A percentile compares a stretch with the other conserved stretches of the same genome.
Evolutionary conservation across 164 flowering plant species (phyloP).

Genomic region (Kalanchoe fedtschenkoi): DNA sequence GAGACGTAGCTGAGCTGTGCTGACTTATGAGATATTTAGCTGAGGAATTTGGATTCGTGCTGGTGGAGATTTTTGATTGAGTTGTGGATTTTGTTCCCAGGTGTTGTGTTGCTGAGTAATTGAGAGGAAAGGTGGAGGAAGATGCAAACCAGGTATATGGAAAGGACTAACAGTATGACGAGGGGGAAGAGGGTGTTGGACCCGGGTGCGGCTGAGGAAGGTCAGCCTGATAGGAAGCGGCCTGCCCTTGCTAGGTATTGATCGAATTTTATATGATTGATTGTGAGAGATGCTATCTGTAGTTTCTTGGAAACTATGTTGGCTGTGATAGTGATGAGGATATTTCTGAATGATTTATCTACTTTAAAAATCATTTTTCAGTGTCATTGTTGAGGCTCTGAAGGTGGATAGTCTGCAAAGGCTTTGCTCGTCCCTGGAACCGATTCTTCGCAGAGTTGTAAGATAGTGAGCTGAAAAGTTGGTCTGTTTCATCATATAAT

Average conservation of each 20-base stretch:
- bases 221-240: slow-evolving; percentile 59
- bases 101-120: neutral
- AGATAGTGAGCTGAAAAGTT: slow-evolving; percentile 18
- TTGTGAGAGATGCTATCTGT: neutral
- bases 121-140: slow-evolving; percentile 14
- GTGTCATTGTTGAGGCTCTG: slow-evolving; percentile 97
- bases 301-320: neutral
- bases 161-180: slow-evolving; percentile 31
- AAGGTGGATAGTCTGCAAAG: slow-evolving; percentile 91
- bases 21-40: slow-evolving; percentile 11
- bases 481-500: neutral
- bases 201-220: slow-evolving; percentile 35
- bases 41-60: neutral
- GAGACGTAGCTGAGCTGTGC: neutral
- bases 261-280: neutral
- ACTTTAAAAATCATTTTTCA: slow-evolving; percentile 26
- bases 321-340: neutral
- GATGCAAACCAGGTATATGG: slow-evolving; percentile 49
- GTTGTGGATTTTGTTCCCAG: neutral
- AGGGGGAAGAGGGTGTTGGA: slow-evolving; percentile 60
- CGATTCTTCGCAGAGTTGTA: slow-evolving; percentile 96
- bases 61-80: neutral
- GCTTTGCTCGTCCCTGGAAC: slow-evolving; percentile 98
- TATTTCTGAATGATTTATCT: too few species aligned
- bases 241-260: slow-evolving; percentile 78